Evolutionary conservation across 106 monocot species (phyloP).

Genomic region (Dendrobium nobile): DNA sequence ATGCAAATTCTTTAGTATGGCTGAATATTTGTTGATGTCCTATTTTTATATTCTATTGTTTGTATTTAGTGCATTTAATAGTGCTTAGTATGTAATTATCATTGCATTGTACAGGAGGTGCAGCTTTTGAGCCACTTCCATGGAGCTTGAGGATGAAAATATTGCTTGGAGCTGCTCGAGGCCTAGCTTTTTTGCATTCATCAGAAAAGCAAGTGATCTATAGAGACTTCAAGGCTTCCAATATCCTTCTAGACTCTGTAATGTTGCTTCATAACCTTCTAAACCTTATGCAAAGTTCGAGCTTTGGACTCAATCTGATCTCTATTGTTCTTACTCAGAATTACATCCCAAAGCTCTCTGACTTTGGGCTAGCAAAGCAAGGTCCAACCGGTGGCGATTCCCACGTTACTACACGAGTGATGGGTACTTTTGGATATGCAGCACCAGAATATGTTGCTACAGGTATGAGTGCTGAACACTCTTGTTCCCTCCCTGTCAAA

Average conservation of each 20-base stretch:
- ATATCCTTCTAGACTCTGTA: constrained; percentile 68
- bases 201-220: constrained; percentile 51
- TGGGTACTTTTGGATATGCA: constrained; percentile 74
- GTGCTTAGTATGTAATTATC: not conserved
- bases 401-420: constrained; percentile 59
- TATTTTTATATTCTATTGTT: not conserved
- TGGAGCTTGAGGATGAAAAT: constrained; percentile 68
- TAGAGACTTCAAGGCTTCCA: constrained; percentile 74
- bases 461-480: constrained; percentile 15
- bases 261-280: not conserved
- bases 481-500: not conserved
- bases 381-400: constrained; percentile 47
- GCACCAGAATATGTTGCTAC: constrained; percentile 79
- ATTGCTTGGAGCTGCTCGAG: constrained; percentile 44
- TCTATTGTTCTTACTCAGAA: constrained; percentile 19
- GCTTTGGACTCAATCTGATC: not conserved
- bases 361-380: constrained; percentile 68
- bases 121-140: constrained; percentile 39
- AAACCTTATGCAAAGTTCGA: not conserved
- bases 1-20: not conserved
- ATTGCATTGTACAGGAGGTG: constrained; percentile 20
- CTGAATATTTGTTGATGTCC: not conserved
- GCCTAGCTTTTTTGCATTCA: constrained; percentile 54
- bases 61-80: not conserved
- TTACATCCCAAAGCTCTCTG: constrained; percentile 59